These are phyloP conservation scores for Podaxis carcinomalis DNA, from an alignment of 768 basidiomycete genomes.

Conservation along the genomic window DNA sequence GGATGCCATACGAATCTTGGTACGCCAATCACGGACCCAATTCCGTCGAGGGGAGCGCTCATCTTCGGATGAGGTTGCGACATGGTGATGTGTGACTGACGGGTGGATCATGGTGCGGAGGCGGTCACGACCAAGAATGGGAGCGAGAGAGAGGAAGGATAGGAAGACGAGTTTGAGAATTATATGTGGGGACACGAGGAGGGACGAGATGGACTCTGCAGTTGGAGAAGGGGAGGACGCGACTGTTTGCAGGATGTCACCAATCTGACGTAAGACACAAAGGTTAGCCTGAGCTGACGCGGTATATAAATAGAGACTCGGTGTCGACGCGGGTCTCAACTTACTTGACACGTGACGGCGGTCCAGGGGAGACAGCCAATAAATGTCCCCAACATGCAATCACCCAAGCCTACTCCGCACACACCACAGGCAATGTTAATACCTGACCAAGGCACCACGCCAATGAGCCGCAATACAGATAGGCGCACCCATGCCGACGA, in stretches of 20 bases:
- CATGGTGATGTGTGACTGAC: conserved; percentile 14
- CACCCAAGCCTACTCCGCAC: conserved; percentile 69
- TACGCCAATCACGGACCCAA: conserved; percentile 69
- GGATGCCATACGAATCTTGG: conserved; percentile 52
- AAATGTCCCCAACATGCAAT: conserved; percentile 79
- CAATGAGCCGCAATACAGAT: conserved; percentile 83
- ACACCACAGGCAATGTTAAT: conserved; percentile 97
- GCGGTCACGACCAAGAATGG: conserved; percentile 72
- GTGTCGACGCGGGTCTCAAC: conserved; percentile 22
- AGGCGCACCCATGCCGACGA: conserved; percentile 78
- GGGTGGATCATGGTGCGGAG: conserved; percentile 53
- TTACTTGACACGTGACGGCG: conserved; percentile 84
- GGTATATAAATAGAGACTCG: conserved; percentile 14
- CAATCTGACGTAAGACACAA: conserved; percentile 49
- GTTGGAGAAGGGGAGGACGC: conserved; percentile 67
- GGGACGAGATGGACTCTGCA: conserved; percentile 75
- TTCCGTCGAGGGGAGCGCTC: conserved; percentile 39
- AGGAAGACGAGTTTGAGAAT: conserved; percentile 80
- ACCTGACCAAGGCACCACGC: conserved; percentile 94
- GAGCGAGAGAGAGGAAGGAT: conserved; percentile 81
- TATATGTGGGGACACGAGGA: conserved; percentile 82
- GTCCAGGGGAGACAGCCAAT: conserved; percentile 88
- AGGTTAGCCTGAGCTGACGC: conserved; percentile 7
- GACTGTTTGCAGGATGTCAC: conserved; percentile 83
- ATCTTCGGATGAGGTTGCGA: conserved; percentile 17